These are phyloP conservation scores for Annulohypoxylon nitens DNA, from an alignment of 495 filamentous ascomycete species.

Conservation along the genomic window DNA sequence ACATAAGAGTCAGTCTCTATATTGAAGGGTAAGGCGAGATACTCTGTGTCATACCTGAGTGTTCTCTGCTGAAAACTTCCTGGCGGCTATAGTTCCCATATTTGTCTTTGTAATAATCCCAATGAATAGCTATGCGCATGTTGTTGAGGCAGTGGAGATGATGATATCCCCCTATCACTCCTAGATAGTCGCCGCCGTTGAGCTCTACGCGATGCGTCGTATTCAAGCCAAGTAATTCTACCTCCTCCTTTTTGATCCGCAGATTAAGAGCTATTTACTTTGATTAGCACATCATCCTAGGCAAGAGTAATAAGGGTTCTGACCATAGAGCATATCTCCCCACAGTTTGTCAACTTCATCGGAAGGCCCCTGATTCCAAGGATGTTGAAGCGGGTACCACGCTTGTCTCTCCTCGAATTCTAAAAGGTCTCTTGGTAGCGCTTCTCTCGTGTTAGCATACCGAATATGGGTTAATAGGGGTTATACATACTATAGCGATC, in stretches of 20 bases:
- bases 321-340: conserved; percentile 9
- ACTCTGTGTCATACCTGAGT: neutral
- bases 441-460: neutral
- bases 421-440: conserved; percentile 6
- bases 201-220: conserved; percentile 1
- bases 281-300: neutral
- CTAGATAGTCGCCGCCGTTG: conserved; percentile 8
- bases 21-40: too few species aligned
- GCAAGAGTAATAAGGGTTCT: neutral
- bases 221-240: conserved; percentile 7
- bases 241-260: neutral
- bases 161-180: conserved; percentile 1
- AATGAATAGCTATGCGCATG: conserved; percentile 12
- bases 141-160: conserved; percentile 4
- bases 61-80: conserved; percentile 7
- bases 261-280: neutral
- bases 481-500: conserved; percentile 2
- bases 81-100: neutral
- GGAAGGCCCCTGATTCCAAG: conserved; percentile 5
- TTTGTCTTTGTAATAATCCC: conserved; percentile 1
- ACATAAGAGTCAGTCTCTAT: neutral
- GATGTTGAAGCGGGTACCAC: neutral
- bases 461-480: neutral
- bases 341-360: neutral
- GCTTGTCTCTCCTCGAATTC: conserved; percentile 2